A percentile compares a stretch with the other conserved stretches of the same genome.
Conservation (phyloP, 192 early-diverging fungal species). For the Geranomyces michiganensis region DNA sequence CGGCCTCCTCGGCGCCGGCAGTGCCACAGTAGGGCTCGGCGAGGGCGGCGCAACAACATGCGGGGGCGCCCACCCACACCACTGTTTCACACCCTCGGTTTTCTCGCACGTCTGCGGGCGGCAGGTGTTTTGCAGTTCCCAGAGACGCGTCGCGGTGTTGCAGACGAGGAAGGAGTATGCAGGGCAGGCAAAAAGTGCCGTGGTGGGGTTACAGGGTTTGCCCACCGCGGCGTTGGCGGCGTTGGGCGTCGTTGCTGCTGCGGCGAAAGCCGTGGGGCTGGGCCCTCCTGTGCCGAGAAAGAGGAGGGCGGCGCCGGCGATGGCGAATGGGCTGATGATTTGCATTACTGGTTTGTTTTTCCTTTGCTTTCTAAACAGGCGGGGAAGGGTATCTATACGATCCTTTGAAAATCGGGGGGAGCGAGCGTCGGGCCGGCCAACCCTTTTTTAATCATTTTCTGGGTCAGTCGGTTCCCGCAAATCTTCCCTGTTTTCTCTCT, state of each 20-base stretch:
- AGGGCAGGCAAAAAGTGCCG: not conserved
- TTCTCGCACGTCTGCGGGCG: not conserved
- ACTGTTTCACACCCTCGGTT: not conserved
- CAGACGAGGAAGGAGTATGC: not conserved
- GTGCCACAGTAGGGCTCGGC: not conserved
- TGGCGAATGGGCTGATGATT: no score
- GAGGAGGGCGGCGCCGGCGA: no score
- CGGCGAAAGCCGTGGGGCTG: not conserved
- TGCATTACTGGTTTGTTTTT: no score
- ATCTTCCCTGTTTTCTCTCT: no score
- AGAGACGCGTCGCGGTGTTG: not conserved
- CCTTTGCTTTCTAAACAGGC: no score
- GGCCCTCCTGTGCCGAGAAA: not conserved
- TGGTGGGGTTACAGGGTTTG: not conserved
- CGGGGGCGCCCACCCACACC: conserved; percentile 9
- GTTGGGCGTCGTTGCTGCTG: not conserved
- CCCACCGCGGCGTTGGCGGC: not conserved
- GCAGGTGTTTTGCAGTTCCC: conserved; percentile 7
- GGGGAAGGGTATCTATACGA: no score
- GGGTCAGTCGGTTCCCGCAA: no score
- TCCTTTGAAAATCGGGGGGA: no score
- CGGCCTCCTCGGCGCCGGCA: not conserved
- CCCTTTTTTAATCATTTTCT: no score
- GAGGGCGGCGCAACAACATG: not conserved
- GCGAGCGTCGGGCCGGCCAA: no score